Percentiles rank a stretch among this genome's conserved stretches.
Conservation (phyloP, 1,139 yeast species). For the Sugiyamaella novakii region DNA sequence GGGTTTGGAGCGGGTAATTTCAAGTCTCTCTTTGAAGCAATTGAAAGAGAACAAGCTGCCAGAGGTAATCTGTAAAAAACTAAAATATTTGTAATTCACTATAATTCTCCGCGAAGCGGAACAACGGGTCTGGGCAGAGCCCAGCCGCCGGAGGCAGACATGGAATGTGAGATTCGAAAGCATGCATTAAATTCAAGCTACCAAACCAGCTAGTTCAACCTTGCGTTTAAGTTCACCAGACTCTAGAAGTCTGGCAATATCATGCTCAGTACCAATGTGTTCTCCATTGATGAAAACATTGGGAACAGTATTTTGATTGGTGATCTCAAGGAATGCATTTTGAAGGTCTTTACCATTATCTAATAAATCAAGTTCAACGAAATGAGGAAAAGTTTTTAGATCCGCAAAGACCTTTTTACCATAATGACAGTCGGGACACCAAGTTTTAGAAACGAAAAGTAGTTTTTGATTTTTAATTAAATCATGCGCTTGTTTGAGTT, state of each 20-base stretch:
- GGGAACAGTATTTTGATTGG: conserved; percentile 74
- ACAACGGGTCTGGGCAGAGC: not conserved
- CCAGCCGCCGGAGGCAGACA: no score
- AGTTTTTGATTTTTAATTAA: conserved; percentile 51
- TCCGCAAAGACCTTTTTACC: conserved; percentile 57
- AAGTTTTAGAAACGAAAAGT: conserved; percentile 65
- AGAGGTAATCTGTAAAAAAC: conserved; percentile 45
- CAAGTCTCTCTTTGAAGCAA: conserved; percentile 74
- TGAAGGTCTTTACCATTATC: conserved; percentile 61
- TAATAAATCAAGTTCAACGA: conserved; percentile 63
- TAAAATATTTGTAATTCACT: no score
- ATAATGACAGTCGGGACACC: conserved; percentile 80
- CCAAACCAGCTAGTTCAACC: conserved; percentile 29
- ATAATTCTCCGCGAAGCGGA: no score
- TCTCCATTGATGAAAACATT: conserved; percentile 67
- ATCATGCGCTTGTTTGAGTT: conserved; percentile 45
- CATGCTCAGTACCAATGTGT: conserved; percentile 40
- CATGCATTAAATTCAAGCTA: no score
- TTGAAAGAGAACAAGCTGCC: conserved; percentile 56
- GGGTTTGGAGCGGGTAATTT: conserved; percentile 92
- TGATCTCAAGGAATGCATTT: conserved; percentile 58
- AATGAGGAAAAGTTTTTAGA: conserved; percentile 55
- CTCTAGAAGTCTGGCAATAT: conserved; percentile 31
- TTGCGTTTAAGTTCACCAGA: conserved; percentile 36
- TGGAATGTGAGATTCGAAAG: no score